These are phyloP conservation scores for Penicillium argentinense DNA, from an alignment of 495 filamentous ascomycete genomes.

Conservation along the genomic window DNA sequence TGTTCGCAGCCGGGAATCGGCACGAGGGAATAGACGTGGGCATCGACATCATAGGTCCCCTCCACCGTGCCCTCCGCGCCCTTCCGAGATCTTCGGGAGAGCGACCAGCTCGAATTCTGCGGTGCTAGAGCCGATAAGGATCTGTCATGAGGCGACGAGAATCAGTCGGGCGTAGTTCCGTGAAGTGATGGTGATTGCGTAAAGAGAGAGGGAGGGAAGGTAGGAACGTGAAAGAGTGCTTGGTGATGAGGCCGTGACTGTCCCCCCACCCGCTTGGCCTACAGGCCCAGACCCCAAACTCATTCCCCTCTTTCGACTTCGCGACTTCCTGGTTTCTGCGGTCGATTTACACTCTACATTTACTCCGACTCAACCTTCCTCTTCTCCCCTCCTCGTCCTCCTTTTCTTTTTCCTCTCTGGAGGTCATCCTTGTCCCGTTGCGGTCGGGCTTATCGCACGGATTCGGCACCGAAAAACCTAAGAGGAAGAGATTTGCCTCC, in stretches of 20 bases:
- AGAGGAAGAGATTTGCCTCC: slow-evolving; percentile 31
- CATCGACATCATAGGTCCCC: slow-evolving; percentile 18
- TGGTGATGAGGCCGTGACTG: too few relatives aligned
- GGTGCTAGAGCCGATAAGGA: too few relatives aligned
- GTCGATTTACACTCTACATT: too few relatives aligned
- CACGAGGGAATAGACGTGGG: slow-evolving; percentile 14
- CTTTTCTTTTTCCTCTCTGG: slow-evolving; percentile 15
- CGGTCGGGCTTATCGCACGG: slow-evolving; percentile 21
- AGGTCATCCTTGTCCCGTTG: slow-evolving; percentile 1
- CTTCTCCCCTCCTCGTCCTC: slow-evolving; percentile 22
- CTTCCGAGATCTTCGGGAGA: slow-evolving; percentile 12
- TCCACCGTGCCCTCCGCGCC: slow-evolving; percentile 12
- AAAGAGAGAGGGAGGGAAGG: too few relatives aligned
- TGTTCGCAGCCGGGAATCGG: slow-evolving; percentile 23
- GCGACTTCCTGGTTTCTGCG: too few relatives aligned
- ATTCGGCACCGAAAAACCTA: slow-evolving; percentile 27
- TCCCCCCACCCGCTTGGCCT: too few relatives aligned
- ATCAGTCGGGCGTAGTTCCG: too few relatives aligned
- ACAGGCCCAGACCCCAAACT: slow-evolving; percentile 23
- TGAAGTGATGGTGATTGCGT: too few relatives aligned
- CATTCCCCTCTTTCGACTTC: too few relatives aligned
- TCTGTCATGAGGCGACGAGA: too few relatives aligned
- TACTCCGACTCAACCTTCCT: slow-evolving; percentile 12
- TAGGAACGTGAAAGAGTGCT: too few relatives aligned
- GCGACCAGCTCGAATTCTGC: too few relatives aligned